Percentiles rank a stretch among this genome's conserved stretches.
Conservation (phyloP, 2,329 filamentous ascomycete genomes). For the Niveomyces coronatus region DNA sequence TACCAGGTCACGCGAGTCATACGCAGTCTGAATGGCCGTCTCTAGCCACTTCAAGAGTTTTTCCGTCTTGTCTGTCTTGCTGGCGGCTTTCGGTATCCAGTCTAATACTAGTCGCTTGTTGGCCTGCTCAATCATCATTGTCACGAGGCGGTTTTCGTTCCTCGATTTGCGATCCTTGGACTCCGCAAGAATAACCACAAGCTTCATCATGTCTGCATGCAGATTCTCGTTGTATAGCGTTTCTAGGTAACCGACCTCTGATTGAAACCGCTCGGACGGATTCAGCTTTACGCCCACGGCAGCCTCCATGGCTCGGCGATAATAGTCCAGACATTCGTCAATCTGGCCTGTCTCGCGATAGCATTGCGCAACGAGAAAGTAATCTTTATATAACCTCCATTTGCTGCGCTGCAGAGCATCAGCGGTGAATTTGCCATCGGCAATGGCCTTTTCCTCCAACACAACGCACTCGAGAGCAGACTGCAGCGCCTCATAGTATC, state of each 20-base stretch:
- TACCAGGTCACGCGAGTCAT: slow-evolving; percentile 24
- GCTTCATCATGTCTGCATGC: slow-evolving; percentile 24
- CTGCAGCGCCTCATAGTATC: slow-evolving; percentile 25
- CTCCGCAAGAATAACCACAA: slow-evolving; percentile 23
- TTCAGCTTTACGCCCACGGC: slow-evolving; percentile 17
- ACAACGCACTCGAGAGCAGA: slow-evolving; percentile 26
- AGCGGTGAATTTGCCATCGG: slow-evolving; percentile 16
- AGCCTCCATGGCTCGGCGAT: slow-evolving; percentile 24
- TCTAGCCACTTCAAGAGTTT: slow-evolving; percentile 22
- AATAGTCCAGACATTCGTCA: slow-evolving; percentile 25
- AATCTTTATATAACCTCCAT: slow-evolving; percentile 32
- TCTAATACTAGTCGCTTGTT: slow-evolving; percentile 25
- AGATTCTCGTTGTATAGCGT: slow-evolving; percentile 27
- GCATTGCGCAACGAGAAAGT: slow-evolving; percentile 27
- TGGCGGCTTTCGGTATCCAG: slow-evolving; percentile 31
- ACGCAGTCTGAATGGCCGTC: slow-evolving; percentile 23
- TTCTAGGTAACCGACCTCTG: slow-evolving; percentile 27
- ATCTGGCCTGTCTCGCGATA: slow-evolving; percentile 23
- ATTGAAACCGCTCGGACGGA: slow-evolving; percentile 25
- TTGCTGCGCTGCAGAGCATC: slow-evolving; percentile 19
- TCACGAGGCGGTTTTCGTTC: slow-evolving; percentile 21
- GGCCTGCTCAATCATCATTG: slow-evolving; percentile 26
- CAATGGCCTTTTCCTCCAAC: slow-evolving; percentile 23
- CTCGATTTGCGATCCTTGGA: slow-evolving; percentile 16
- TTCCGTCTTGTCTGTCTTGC: slow-evolving; percentile 21